These are phyloP conservation scores for Termitomyces sp. DNA, from an alignment of 768 basidiomycete species.

Conservation along the genomic window DNA sequence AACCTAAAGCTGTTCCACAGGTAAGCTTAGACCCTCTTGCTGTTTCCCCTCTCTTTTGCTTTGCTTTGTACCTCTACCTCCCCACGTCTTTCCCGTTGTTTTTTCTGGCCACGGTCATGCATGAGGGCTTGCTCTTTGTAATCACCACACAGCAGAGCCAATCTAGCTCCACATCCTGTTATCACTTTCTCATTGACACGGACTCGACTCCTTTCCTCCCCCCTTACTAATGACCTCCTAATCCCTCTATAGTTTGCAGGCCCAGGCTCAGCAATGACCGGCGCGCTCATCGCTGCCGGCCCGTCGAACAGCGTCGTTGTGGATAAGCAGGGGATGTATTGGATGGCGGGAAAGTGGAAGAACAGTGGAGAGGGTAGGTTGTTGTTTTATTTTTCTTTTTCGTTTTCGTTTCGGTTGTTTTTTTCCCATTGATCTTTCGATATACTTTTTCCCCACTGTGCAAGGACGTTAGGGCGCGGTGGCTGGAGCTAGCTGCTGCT, in stretches of 20 bases:
- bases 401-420: background rate
- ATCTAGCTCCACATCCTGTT: no score
- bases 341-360: constrained; percentile 93
- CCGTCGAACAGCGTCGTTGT: constrained; percentile 80
- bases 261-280: constrained; percentile 59
- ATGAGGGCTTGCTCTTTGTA: no score
- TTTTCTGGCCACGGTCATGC: no score
- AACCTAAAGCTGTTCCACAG: constrained; percentile 81
- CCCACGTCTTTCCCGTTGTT: no score
- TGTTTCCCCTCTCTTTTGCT: background rate
- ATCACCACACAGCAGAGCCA: no score
- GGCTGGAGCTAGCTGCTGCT: background rate
- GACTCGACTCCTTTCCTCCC: background rate
- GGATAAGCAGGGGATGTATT: constrained; percentile 83
- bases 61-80: no score
- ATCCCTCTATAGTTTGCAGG: constrained; percentile 57
- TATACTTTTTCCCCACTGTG: background rate
- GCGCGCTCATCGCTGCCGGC: constrained; percentile 63
- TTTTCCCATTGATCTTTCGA: background rate
- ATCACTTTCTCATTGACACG: no score
- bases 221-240: background rate
- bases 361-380: constrained; percentile 82
- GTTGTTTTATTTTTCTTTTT: background rate
- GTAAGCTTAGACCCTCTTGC: constrained; percentile 26
- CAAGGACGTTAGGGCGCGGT: no score